Evolutionary conservation across 1,284 basidiomycete species (phyloP), one percentile per base, ranked within the genome.

Genomic region (Abortiporus biennis): DNA sequence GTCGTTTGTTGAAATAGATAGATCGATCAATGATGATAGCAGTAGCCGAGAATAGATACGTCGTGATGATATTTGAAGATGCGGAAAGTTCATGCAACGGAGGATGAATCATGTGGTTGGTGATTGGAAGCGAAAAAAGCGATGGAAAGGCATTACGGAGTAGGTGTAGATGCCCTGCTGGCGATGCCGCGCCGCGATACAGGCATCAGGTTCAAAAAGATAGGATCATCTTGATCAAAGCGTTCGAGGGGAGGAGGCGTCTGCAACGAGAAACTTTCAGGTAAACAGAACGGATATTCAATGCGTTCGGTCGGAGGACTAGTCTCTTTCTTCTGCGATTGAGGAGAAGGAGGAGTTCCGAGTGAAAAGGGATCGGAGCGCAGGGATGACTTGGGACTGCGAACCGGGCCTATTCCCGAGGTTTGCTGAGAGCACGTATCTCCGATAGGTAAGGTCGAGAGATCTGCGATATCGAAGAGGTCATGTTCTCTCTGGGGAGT

Each of bases 381-480:
- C 24, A 52, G 36, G 6, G 58, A 55, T 5, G 53, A 49, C 54
- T 57, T 60, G 20, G 55, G 52, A 27, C 51, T 52, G 4, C 60
- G 57, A 2, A 62, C 47, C 13, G 57, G 58, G 9, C 57, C 58
- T n/a, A 45, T 42, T 12, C 48, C 39, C 1, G 53, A 53, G 0
- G 53, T 44, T 24, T 27, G 32, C 2, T 38, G 36, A 22, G 35
- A 17, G 44, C 25, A 15, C 20, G 38, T 11, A 47, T 42, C 30
- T 48, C 9, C 40, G 40, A 52, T 46, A 20, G 52, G 46, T 23
- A 59, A 51, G 11, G 56, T 46, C n/a, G 60, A 61, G 8, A 62
- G 52, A 36, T 62, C 60, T 22, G 57, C 57, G 33, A 58, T 53
- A 42, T 59, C 56, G 54, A 54, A 57, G 13, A 53, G 47, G 40